Conservation (phyloP, 2,329 filamentous ascomycete species). For the Capronia americana region DNA sequence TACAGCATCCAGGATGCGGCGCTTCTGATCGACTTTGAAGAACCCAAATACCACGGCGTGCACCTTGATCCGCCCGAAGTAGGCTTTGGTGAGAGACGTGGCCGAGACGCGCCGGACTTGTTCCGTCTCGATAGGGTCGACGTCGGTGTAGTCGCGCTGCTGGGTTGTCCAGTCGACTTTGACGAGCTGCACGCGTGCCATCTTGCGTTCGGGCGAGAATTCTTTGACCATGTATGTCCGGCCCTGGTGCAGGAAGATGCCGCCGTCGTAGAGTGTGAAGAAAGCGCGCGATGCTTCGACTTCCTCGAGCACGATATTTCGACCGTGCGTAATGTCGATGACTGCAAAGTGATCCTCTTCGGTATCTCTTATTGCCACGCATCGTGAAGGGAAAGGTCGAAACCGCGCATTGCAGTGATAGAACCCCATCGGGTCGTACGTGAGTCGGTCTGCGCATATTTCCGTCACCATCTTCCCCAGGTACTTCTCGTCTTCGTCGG, state of each 20-base stretch:
- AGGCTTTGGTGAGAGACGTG: slow-evolving; percentile 71
- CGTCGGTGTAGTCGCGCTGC: slow-evolving; percentile 91
- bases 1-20: slow-evolving; percentile 87
- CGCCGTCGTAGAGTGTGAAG: slow-evolving; percentile 95
- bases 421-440: slow-evolving; percentile 77
- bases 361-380: slow-evolving; percentile 86
- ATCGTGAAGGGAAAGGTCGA: slow-evolving; percentile 79
- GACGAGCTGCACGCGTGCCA: slow-evolving; percentile 87
- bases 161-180: slow-evolving; percentile 94
- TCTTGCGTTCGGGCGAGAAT: slow-evolving; percentile 77
- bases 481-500: slow-evolving; percentile 75
- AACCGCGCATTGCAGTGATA: slow-evolving; percentile 91
- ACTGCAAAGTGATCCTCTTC: slow-evolving; percentile 94
- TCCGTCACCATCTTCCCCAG: slow-evolving; percentile 76
- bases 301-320: slow-evolving; percentile 88
- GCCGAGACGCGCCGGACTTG: slow-evolving; percentile 74
- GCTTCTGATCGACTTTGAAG: slow-evolving; percentile 91
- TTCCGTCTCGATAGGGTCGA: slow-evolving; percentile 92
- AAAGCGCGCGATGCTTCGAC: slow-evolving; percentile 94
- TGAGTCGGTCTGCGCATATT: slow-evolving; percentile 75
- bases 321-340: slow-evolving; percentile 78
- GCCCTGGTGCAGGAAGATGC: slow-evolving; percentile 97
- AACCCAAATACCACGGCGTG: slow-evolving; percentile 91
- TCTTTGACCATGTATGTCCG: slow-evolving; percentile 89
- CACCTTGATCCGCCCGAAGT: slow-evolving; percentile 85